phyloP scores from a whole-genome alignment of 495 filamentous ascomycete genomes.

The Darksidea phi region DNA sequence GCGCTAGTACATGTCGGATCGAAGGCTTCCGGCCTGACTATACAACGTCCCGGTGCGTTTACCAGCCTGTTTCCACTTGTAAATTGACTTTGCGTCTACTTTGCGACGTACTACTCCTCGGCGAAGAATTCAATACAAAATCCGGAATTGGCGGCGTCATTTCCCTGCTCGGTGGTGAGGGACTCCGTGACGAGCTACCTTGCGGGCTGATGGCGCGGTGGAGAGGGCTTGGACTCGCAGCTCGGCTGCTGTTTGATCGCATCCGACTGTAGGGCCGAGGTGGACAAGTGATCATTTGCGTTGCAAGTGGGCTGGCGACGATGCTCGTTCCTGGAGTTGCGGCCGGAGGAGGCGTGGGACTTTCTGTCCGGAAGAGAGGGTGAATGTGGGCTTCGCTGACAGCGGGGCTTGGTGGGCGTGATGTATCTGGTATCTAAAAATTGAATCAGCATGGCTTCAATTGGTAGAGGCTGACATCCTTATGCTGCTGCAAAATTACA shows the following conservation, averaged over 20 bases:
- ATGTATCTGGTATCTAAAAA: not conserved
- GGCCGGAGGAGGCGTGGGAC: conserved; percentile 66
- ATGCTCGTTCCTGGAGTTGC: conserved; percentile 69
- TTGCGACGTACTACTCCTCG: conserved; percentile 46
- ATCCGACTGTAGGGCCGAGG: conserved; percentile 60
- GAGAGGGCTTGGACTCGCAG: conserved; percentile 55
- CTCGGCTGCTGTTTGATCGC: conserved; percentile 61
- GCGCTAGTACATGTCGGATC: not conserved
- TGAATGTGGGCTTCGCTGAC: conserved; percentile 75
- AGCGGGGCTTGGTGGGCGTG: conserved; percentile 38
- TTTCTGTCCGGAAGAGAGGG: conserved; percentile 77
- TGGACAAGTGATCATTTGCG: conserved; percentile 58
- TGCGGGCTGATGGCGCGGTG: conserved; percentile 40
- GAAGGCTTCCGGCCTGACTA: not conserved
- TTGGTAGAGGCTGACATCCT: no score
- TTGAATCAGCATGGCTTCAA: no score
- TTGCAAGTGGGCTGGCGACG: conserved; percentile 67
- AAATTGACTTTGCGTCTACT: conserved; percentile 8
- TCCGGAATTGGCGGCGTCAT: conserved; percentile 62
- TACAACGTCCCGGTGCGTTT: no score
- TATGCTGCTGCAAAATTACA: no score
- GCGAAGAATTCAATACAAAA: conserved; percentile 54
- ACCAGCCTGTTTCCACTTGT: not conserved
- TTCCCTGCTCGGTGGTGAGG: conserved; percentile 29
- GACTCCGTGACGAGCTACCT: conserved; percentile 33